A percentile compares a stretch with the other conserved stretches of the same genome.
phyloP scores from a whole-genome alignment of 2,329 filamentous ascomycete species.

The Scedosporium dehoogii region DNA sequence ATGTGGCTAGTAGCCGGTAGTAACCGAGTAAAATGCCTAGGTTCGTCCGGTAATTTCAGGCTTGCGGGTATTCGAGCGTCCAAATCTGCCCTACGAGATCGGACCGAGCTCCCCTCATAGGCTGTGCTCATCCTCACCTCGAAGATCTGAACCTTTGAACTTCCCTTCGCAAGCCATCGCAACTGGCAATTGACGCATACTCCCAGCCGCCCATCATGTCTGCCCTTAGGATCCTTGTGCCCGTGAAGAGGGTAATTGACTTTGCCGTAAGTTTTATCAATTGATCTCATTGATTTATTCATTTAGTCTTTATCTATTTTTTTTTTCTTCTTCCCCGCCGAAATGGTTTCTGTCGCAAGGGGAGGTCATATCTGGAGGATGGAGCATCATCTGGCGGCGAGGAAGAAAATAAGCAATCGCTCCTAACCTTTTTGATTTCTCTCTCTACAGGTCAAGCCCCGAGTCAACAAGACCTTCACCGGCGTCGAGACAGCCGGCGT shows the following conservation, averaged over 20 bases:
- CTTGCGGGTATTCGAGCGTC: too few relatives aligned
- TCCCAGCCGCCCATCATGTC: constrained; percentile 37
- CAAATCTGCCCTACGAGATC: not conserved
- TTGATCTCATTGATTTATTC: not conserved
- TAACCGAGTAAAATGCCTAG: not conserved
- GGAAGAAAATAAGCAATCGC: too few relatives aligned
- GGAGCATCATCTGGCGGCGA: too few relatives aligned
- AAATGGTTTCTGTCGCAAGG: not conserved
- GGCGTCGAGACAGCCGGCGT: constrained; percentile 86
- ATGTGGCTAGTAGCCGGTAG: constrained; percentile 5
- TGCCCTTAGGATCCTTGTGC: constrained; percentile 64
- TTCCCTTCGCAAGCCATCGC: not conserved
- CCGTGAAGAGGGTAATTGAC: constrained; percentile 78
- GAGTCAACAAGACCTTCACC: constrained; percentile 64
- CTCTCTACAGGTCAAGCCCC: constrained; percentile 50
- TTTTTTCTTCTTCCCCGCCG: not conserved
- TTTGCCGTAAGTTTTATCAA: constrained; percentile 56
- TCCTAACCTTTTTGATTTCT: not conserved
- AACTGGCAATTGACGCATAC: not conserved
- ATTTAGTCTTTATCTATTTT: not conserved
- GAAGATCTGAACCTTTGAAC: not conserved
- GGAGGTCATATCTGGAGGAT: too few relatives aligned
- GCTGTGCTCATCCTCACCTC: not conserved
- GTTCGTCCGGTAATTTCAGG: not conserved
- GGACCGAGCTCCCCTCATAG: constrained; percentile 2